Evolutionary conservation across 2,329 filamentous ascomycete species (phyloP).

Genomic region (Monilinia fructicola): DNA sequence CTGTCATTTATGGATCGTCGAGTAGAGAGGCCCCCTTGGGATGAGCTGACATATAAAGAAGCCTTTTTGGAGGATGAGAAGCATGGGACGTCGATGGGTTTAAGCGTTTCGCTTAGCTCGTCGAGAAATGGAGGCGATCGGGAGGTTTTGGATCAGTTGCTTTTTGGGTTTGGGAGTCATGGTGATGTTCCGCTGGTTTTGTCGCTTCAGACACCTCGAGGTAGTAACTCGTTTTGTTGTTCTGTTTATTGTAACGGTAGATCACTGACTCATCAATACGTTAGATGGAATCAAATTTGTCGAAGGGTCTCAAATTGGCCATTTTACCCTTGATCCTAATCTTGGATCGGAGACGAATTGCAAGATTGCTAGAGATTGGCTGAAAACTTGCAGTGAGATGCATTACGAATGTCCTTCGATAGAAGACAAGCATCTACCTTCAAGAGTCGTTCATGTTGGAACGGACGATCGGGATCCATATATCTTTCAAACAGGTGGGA

Average conservation of each 20-base stretch:
- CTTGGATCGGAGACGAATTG: not conserved
- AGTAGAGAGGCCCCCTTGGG: not conserved
- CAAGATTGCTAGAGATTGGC: slow-evolving; percentile 15
- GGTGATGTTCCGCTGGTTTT: not conserved
- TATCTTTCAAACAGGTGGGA: not conserved
- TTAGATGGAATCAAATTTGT: not conserved
- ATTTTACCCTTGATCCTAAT: not conserved
- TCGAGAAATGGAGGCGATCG: too few relatives aligned
- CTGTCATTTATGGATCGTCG: not conserved
- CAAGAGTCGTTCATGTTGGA: slow-evolving; percentile 29
- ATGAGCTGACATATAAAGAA: not conserved
- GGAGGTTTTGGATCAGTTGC: not conserved
- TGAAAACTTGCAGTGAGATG: slow-evolving; percentile 3
- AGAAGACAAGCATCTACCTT: slow-evolving; percentile 20
- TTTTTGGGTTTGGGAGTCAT: not conserved
- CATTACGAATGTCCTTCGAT: slow-evolving; percentile 16
- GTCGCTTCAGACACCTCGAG: not conserved
- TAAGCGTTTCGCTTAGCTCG: not conserved
- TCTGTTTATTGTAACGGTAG: not conserved
- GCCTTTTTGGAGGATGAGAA: not conserved
- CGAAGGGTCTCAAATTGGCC: not conserved
- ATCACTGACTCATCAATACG: not conserved
- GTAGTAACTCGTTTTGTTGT: not conserved
- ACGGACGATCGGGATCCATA: slow-evolving; percentile 17
- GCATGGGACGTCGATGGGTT: not conserved